Percentiles rank a stretch among this genome's conserved stretches.
Conservation (phyloP, 768 basidiomycete species). For the Tulasnella sp. region DNA sequence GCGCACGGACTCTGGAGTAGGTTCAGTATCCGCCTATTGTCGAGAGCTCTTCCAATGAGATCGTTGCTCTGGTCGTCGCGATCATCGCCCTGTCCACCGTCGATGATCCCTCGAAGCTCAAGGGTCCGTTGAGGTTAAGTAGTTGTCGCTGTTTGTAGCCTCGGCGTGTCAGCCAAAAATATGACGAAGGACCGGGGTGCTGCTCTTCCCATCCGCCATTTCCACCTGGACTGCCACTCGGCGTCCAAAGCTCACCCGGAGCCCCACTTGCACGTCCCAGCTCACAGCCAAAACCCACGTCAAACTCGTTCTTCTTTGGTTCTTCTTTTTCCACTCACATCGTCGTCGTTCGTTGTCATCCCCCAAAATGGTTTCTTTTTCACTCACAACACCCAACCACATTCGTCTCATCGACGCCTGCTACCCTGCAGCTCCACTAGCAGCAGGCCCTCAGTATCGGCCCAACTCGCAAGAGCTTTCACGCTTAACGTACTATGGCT, state of each 20-base stretch:
- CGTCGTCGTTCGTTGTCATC: not conserved
- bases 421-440: conserved; percentile 70
- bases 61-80: not conserved
- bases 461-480: conserved; percentile 81
- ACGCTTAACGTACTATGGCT: conserved; percentile 54
- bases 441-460: conserved; percentile 63
- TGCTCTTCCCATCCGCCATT: not conserved
- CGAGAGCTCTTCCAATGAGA: not conserved
- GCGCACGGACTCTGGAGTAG: no score
- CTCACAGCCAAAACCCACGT: not conserved
- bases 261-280: not conserved
- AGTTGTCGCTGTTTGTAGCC: not conserved
- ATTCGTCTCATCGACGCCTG: conserved; percentile 74
- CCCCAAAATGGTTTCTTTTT: not conserved
- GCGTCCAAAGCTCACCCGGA: not conserved
- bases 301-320: not conserved
- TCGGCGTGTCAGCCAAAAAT: not conserved
- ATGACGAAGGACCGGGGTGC: not conserved
- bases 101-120: not conserved
- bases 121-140: not conserved
- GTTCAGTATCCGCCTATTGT: not conserved
- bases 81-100: not conserved
- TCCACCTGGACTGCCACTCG: not conserved
- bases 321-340: not conserved
- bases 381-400: conserved; percentile 59